Evolutionary conservation across 2,329 filamentous ascomycete species (phyloP), one percentile per base, ranked within the genome.

Genomic region (Lachnellula willkommii): DNA sequence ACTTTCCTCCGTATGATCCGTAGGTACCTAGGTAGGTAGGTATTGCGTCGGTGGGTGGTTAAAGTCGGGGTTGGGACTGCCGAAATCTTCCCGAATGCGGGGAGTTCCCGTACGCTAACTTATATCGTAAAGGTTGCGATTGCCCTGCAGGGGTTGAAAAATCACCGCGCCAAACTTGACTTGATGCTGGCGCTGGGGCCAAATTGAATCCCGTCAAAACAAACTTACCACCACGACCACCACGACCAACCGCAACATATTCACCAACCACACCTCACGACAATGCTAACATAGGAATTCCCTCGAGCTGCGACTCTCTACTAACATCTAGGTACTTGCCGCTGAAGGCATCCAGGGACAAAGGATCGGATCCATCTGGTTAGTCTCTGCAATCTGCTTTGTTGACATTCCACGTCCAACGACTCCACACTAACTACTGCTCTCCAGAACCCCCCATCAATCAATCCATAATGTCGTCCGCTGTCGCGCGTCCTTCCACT

Each of bases 401-500:
- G 52, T 63, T 61, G 56, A 61, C 62, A 58, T 60, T 59, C 50
- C 42, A 47, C 1, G 36, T 43, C 22, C 17, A 15, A 35, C 9
- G 11, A 42, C 40, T 35, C 36, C 20, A 49, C 53, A 39, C 40
- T 53, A 17, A 47, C 11, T 28, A 22, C 26, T 46, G 20, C 26
- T 11, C 20, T 28, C 24, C 15, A 47, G 45, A 28, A 17, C 45
- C 14, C 24, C 20, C 22, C 45, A 15, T 28, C 24, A 14, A 47
- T 14, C 24, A 26, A 47, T 9, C 12, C 24, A 47, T n/a, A 5
- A 36, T 47, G 32, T 36, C 24, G n/a, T 45, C 49, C 53, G 51
- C 49, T n/a, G 65, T 68, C 11, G 46, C 52, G 12, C 63, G 61
- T 2, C 66, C 67, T 11, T 64, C 63, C 5, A 67, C 66, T 17